Conservation (phyloP, 257 asterid genomes). For the Solanum virginianum region DNA sequence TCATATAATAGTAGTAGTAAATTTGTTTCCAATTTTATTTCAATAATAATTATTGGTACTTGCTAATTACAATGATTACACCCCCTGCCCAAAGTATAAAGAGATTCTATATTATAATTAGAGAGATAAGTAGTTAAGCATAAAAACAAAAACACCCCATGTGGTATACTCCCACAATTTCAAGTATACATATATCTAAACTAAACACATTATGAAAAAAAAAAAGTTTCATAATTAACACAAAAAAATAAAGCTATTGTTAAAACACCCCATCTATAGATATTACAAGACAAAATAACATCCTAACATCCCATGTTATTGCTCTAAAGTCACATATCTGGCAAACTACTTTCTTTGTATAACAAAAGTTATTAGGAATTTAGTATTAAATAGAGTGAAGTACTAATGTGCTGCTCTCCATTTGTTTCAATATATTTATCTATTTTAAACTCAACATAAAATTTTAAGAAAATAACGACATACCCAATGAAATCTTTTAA, state of each 20-base stretch:
- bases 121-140: neutral
- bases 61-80: conserved; percentile 1
- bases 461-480: too few relatives aligned
- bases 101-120: neutral
- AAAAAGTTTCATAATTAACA: neutral
- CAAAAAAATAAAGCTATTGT: neutral
- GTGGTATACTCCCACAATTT: conserved; percentile 15
- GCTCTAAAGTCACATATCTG: neutral
- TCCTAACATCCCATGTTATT: conserved; percentile 1
- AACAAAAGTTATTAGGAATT: neutral
- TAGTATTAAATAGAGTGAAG: neutral
- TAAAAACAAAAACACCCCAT: conserved; percentile 27
- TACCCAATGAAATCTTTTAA: too few relatives aligned
- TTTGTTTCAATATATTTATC: too few relatives aligned
- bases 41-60: neutral
- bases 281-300: conserved; percentile 1
- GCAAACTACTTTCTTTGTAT: neutral
- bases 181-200: neutral
- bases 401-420: neutral
- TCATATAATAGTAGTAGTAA: neutral
- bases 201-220: neutral
- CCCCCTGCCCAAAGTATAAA: neutral
- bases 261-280: neutral
- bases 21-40: neutral
- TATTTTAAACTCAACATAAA: too few relatives aligned